Evolutionary conservation across 305 asterid species (phyloP), one percentile per base, ranked within the genome.

Genomic region (Fraxinus sp.): DNA sequence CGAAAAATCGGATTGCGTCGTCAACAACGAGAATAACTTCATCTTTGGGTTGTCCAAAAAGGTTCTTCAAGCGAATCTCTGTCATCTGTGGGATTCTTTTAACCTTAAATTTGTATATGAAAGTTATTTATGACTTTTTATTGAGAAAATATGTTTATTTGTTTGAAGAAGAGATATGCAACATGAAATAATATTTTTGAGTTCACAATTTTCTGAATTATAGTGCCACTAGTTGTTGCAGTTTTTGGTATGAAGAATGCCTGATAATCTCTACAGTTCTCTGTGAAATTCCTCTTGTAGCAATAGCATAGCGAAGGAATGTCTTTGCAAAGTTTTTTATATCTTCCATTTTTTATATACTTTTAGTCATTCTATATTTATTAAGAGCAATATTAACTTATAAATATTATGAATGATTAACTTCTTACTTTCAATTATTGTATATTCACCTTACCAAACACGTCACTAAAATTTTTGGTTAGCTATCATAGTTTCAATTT

Each of bases 231-330:
- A 87, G 10, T 20, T 62, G 70, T 86, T 83, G 85, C 72, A 88
- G 88, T 87, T 73, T 89, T 71, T 89, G 89, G 82, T 83, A 82
- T 77, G 76, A 84, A 82, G 71, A 85, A 83, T 49, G 7, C 11
- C 71, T 39, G 62, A 36, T 68, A 6, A 1, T 72, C n/a, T 62
- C 33, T 62, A 2, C 71, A 62, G 10, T 77, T 22, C 1, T 76
- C 49, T 80, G 2, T 70, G 28, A 20, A 36, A 59, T 64, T 75
- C 81, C 78, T 68, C 3, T 8, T 26, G 81, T 82, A 74, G 77
- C 75, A 52, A 66, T 55, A 41, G 10, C 26, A 18, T n/a, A 1
- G 64, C 8, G 78, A 57, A 77, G 76, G 89, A 80, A 88, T 75
- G 81, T 77, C 52, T 66, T 57, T 81, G 10, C 11, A 36, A 24